These are phyloP conservation scores for Acer saccharum DNA, from an alignment of 345 rosid species.

Conservation along the genomic window DNA sequence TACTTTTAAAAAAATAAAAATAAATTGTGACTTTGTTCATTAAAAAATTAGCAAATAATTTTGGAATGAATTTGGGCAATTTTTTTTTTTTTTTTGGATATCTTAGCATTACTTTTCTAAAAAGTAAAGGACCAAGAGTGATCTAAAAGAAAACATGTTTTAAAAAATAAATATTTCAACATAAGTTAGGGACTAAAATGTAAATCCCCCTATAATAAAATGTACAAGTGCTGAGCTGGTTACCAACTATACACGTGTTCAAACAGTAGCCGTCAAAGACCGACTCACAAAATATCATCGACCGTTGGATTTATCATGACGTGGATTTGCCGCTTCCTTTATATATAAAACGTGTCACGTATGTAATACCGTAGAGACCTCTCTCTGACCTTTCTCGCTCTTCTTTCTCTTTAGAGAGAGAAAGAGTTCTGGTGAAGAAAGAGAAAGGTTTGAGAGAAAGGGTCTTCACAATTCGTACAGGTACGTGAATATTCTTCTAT, in stretches of 20 bases:
- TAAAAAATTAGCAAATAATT: too few relatives aligned
- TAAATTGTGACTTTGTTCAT: too few relatives aligned
- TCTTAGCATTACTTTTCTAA: too few relatives aligned
- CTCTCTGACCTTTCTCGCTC: neutral
- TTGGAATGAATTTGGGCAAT: too few relatives aligned
- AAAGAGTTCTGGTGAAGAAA: neutral
- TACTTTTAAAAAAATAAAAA: too few relatives aligned
- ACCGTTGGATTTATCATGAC: conserved; percentile 12
- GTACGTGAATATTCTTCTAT: neutral
- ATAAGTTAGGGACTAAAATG: too few relatives aligned
- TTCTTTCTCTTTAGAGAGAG: neutral
- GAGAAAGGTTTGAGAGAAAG: neutral
- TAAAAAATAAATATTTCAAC: too few relatives aligned
- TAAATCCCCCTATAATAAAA: too few relatives aligned
- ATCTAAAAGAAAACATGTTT: too few relatives aligned
- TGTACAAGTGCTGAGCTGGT: neutral
- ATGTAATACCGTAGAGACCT: neutral
- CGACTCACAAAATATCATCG: neutral
- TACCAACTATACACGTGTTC: neutral
- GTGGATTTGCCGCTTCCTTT: neutral
- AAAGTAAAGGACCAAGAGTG: too few relatives aligned
- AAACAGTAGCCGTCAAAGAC: neutral
- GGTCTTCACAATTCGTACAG: neutral
- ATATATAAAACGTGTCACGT: neutral
- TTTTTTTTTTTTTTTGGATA: too few relatives aligned